Conservation (phyloP, 768 basidiomycete species). For the Mycena kentingensis region DNA sequence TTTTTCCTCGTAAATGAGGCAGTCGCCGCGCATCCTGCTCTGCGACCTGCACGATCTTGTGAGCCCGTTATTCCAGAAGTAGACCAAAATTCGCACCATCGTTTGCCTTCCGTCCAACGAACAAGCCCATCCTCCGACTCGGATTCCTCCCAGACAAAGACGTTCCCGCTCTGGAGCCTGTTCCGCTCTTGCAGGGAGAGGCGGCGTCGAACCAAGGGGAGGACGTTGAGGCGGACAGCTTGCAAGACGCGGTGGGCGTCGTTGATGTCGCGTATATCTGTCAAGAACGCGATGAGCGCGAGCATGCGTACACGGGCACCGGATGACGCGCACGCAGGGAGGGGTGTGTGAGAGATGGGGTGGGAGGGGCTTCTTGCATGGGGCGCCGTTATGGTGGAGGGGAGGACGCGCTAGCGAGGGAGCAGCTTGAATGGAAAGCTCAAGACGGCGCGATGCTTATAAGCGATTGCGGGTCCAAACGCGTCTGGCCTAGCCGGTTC, state of each 20-base stretch:
- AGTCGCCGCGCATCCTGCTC: constrained; percentile 82
- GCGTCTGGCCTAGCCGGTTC: too few relatives aligned
- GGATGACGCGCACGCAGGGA: constrained; percentile 42
- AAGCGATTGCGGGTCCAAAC: too few relatives aligned
- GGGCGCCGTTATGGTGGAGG: too few relatives aligned
- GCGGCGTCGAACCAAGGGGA: constrained; percentile 72
- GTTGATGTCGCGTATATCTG: constrained; percentile 78
- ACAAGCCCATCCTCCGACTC: constrained; percentile 66
- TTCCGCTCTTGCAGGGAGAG: constrained; percentile 72
- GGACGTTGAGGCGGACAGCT: constrained; percentile 68
- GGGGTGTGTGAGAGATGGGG: constrained; percentile 47
- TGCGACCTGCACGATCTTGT: constrained; percentile 74
- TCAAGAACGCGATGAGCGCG: not conserved
- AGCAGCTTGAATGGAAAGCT: too few relatives aligned
- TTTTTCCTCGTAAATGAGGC: constrained; percentile 83
- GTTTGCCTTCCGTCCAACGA: constrained; percentile 80
- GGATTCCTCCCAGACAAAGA: constrained; percentile 87
- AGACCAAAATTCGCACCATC: constrained; percentile 52
- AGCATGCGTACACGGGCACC: not conserved
- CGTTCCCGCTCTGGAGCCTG: constrained; percentile 68
- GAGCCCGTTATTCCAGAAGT: too few relatives aligned
- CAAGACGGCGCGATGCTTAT: too few relatives aligned
- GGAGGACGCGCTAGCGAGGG: too few relatives aligned
- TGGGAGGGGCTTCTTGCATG: constrained; percentile 24
- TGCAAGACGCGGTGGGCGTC: constrained; percentile 79